These are phyloP conservation scores for Cucurbita maxima DNA, from an alignment of 306 rosid species.

Conservation along the genomic window DNA sequence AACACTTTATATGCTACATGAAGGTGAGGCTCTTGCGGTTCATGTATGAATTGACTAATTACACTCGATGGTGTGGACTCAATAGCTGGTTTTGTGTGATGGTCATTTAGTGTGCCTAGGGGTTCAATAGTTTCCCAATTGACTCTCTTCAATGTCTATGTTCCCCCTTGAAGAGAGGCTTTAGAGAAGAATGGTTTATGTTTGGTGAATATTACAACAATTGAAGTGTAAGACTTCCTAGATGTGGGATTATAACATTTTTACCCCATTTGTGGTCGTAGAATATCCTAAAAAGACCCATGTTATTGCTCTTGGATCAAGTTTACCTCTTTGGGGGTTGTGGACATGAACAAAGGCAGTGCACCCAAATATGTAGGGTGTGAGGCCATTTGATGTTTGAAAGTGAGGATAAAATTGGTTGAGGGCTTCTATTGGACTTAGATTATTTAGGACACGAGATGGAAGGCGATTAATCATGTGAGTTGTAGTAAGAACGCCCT, in stretches of 20 bases:
- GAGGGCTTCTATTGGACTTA: no score
- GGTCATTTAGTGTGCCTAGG: background rate
- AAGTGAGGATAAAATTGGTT: no score
- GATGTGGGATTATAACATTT: background rate
- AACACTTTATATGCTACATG: no score
- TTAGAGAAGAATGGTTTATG: background rate
- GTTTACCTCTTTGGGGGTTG: background rate
- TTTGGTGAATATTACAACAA: background rate
- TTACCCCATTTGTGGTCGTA: background rate
- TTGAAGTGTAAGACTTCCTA: background rate
- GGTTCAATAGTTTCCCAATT: background rate
- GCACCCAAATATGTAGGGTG: no score
- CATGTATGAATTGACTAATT: no score
- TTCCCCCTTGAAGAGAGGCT: background rate
- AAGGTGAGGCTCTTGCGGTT: no score
- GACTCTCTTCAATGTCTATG: background rate
- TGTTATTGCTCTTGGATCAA: background rate
- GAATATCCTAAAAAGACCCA: background rate
- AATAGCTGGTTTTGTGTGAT: no score
- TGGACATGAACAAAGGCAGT: background rate
- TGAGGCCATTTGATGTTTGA: no score
- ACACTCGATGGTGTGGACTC: no score
- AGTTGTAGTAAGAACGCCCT: no score
- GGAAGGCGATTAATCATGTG: no score
- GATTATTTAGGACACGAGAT: no score